Evolutionary conservation across 306 rosid genomes (phyloP).

Genomic region (Pachyrhizus erosus): DNA sequence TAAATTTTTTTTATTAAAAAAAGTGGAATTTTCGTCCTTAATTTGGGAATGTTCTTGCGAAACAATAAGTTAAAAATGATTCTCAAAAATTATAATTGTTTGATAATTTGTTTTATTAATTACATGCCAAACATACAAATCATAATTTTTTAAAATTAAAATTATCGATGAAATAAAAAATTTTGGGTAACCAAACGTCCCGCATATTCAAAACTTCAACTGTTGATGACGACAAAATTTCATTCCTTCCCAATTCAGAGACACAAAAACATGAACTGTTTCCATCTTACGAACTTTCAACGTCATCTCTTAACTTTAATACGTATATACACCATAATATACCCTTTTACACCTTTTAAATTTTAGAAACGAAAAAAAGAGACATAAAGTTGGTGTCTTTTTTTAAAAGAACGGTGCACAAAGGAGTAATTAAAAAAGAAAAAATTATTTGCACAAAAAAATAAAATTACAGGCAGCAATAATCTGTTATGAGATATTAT

Average conservation of each 20-base stretch:
- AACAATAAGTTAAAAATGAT: too few relatives aligned
- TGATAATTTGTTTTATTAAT: too few relatives aligned
- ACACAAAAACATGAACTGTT: neutral
- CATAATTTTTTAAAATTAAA: too few relatives aligned
- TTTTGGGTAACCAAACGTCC: too few relatives aligned
- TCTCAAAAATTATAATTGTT: too few relatives aligned
- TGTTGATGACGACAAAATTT: neutral
- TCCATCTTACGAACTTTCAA: conserved; percentile 20
- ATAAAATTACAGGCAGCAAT: neutral
- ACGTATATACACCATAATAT: neutral
- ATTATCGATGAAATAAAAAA: too few relatives aligned
- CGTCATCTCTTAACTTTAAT: conserved; percentile 30
- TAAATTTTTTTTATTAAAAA: too few relatives aligned
- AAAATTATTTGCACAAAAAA: too few relatives aligned
- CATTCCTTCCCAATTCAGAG: neutral
- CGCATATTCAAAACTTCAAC: neutral
- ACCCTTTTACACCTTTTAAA: neutral
- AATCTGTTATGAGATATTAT: neutral
- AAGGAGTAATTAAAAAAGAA: too few relatives aligned
- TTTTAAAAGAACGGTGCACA: neutral
- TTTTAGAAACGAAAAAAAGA: neutral
- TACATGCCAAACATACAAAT: too few relatives aligned
- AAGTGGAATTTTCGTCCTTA: too few relatives aligned
- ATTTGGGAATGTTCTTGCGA: too few relatives aligned
- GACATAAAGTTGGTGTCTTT: neutral